Conservation (phyloP, 345 rosid genomes). For the Stellera chamaejasme region DNA sequence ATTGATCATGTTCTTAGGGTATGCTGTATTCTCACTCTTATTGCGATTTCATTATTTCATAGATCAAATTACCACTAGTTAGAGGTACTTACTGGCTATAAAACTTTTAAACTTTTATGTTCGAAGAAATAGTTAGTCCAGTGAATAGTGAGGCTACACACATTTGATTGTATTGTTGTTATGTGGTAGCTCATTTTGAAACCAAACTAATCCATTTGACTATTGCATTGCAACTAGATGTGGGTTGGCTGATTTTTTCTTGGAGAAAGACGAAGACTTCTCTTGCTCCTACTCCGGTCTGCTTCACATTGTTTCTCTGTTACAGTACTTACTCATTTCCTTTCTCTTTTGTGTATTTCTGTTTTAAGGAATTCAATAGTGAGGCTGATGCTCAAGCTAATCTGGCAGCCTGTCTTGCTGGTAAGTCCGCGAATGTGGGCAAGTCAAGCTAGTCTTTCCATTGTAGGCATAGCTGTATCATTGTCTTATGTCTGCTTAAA, state of each 20-base stretch:
- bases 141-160: no score
- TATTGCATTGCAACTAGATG: no score
- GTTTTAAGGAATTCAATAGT: constrained; percentile 41
- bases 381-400: constrained; percentile 90
- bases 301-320: constrained; percentile 3
- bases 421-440: constrained; percentile 28
- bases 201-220: not conserved
- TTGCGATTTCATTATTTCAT: not conserved
- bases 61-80: no score
- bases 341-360: constrained; percentile 1
- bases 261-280: no score
- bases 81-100: no score
- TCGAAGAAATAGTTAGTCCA: no score
- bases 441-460: not conserved
- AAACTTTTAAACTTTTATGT: no score
- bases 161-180: not conserved
- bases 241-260: no score
- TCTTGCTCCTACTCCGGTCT: constrained; percentile 2
- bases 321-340: constrained; percentile 8
- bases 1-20: constrained; percentile 81
- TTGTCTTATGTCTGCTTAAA: constrained; percentile 4
- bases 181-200: not conserved
- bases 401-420: constrained; percentile 51
- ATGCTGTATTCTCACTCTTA: constrained; percentile 10
- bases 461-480: not conserved